phyloP scores from a whole-genome alignment of 805 yeast genomes.

The Metschnikowia kunwiensis region DNA sequence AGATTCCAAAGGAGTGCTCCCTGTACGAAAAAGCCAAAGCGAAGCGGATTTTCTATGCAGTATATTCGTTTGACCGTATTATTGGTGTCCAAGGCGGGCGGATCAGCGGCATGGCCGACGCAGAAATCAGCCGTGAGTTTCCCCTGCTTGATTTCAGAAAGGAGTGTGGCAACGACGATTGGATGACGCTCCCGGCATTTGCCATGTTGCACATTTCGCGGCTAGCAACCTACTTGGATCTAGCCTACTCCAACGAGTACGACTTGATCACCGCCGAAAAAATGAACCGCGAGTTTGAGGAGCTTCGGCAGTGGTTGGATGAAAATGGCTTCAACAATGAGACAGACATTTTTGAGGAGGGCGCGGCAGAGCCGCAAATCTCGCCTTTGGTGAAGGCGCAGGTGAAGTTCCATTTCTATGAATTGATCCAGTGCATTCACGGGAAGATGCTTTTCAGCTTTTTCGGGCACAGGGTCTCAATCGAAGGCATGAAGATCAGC shows the following conservation, averaged over 20 bases:
- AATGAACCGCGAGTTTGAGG: slow-evolving; percentile 30
- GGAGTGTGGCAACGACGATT: slow-evolving; percentile 40
- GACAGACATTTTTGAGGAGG: slow-evolving; percentile 11
- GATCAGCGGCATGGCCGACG: slow-evolving; percentile 32
- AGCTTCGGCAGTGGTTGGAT: slow-evolving; percentile 33
- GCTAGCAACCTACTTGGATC: slow-evolving; percentile 36
- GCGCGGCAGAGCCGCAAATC: slow-evolving; percentile 4
- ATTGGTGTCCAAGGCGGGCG: slow-evolving; percentile 54
- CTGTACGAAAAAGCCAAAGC: slow-evolving; percentile 46
- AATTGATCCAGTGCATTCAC: slow-evolving; percentile 33
- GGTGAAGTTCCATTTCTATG: slow-evolving; percentile 40
- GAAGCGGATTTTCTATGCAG: slow-evolving; percentile 52
- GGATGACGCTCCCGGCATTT: slow-evolving; percentile 48
- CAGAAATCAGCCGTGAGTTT: slow-evolving; percentile 33
- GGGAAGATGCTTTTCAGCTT: slow-evolving; percentile 32
- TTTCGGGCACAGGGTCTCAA: slow-evolving; percentile 31
- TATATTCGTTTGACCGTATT: slow-evolving; percentile 52
- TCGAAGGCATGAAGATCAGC: slow-evolving; percentile 31
- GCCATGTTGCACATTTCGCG: slow-evolving; percentile 45
- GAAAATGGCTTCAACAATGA: slow-evolving; percentile 32
- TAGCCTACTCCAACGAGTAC: slow-evolving; percentile 25
- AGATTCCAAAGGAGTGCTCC: slow-evolving; percentile 21
- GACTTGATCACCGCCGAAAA: slow-evolving; percentile 28
- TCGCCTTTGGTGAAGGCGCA: slow-evolving; percentile 29
- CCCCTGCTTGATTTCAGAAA: slow-evolving; percentile 29